These are phyloP conservation scores for Acer saccharum DNA, from an alignment of 345 rosid species.

Conservation along the genomic window DNA sequence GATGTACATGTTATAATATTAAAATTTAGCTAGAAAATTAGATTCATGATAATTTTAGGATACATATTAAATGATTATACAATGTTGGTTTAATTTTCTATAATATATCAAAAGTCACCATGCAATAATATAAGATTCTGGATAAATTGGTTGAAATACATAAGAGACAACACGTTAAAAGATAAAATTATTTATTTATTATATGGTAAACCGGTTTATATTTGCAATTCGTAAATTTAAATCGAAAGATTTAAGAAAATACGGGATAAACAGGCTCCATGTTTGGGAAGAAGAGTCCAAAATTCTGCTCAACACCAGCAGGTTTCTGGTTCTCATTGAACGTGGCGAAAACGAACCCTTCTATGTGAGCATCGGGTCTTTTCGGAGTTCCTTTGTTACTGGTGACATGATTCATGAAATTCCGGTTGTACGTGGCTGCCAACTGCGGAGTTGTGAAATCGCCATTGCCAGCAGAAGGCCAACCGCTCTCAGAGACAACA, in stretches of 20 bases:
- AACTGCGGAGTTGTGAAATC: slow-evolving; percentile 20
- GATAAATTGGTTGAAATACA: no score
- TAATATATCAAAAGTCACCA: no score
- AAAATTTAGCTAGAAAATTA: no score
- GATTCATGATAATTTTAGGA: no score
- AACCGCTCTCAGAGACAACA: slow-evolving; percentile 43
- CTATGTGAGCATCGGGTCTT: slow-evolving; percentile 1
- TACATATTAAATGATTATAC: no score
- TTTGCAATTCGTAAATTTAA: neutral
- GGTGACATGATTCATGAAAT: slow-evolving; percentile 12
- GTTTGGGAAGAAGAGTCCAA: slow-evolving; percentile 20
- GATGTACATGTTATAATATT: no score
- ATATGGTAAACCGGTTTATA: no score
- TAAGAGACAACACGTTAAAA: no score
- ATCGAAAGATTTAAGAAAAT: neutral
- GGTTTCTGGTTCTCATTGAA: slow-evolving; percentile 28
- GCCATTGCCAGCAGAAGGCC: slow-evolving; percentile 49
- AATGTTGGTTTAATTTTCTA: no score
- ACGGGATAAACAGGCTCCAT: slow-evolving; percentile 18
- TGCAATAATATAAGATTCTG: no score
- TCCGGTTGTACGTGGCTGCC: slow-evolving; percentile 26
- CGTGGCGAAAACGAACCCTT: slow-evolving; percentile 20
- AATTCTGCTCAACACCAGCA: slow-evolving; percentile 15
- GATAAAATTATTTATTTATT: no score
- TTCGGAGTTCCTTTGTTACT: slow-evolving; percentile 24